These are phyloP conservation scores for Cystobasidium ongulense DNA, from an alignment of 768 basidiomycete genomes.

Conservation along the genomic window DNA sequence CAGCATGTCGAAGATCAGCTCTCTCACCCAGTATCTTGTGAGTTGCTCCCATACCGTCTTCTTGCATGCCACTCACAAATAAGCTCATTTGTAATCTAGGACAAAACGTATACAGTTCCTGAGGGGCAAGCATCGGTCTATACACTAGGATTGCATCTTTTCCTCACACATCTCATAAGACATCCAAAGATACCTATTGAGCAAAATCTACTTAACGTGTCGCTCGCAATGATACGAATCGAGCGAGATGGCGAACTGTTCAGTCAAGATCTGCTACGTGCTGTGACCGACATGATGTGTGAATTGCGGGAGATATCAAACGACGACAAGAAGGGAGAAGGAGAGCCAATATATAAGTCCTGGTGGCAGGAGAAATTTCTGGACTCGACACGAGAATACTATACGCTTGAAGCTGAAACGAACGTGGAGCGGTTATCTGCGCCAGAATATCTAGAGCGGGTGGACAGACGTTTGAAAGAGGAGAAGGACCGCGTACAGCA, in stretches of 20 bases:
- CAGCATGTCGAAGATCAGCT: constrained; percentile 77
- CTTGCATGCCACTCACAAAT: background rate
- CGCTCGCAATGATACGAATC: constrained; percentile 75
- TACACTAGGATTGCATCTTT: constrained; percentile 72
- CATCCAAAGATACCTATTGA: constrained; percentile 55
- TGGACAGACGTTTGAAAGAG: constrained; percentile 69
- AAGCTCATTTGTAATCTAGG: constrained; percentile 51
- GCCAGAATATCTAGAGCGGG: constrained; percentile 68
- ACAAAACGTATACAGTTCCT: constrained; percentile 68
- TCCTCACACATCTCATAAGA: constrained; percentile 62
- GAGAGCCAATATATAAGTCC: constrained; percentile 63
- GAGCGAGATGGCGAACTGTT: constrained; percentile 87
- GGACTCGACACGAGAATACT: constrained; percentile 68
- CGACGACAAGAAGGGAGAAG: constrained; percentile 34
- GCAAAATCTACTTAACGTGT: constrained; percentile 68
- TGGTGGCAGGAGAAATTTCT: constrained; percentile 78
- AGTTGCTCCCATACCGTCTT: constrained; percentile 37
- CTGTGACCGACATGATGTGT: constrained; percentile 65
- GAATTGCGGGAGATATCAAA: constrained; percentile 54
- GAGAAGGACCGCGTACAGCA: constrained; percentile 78
- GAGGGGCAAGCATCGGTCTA: constrained; percentile 67
- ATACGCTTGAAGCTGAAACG: constrained; percentile 62
- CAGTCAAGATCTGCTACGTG: constrained; percentile 78
- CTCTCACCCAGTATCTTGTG: constrained; percentile 95
- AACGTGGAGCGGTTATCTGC: constrained; percentile 69